Conservation (phyloP, 148 eudicot species). For the Dysphania ambrosioides region DNA sequence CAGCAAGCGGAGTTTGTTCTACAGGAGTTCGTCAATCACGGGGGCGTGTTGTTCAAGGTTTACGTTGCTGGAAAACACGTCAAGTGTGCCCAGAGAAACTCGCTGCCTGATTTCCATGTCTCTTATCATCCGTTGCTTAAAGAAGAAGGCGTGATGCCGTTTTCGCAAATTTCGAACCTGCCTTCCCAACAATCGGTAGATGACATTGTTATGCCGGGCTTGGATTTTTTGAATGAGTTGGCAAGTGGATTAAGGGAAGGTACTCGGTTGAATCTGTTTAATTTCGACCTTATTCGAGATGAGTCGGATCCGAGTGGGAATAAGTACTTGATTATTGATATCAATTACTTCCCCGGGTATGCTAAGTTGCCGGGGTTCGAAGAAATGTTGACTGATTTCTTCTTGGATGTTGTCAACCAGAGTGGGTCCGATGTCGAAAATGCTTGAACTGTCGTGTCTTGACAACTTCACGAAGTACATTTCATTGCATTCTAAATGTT, state of each 20-base stretch:
- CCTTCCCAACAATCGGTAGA: conserved; percentile 21
- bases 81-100: conserved; percentile 50
- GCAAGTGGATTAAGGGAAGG: conserved; percentile 40
- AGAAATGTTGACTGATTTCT: conserved; percentile 55
- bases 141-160: conserved; percentile 30
- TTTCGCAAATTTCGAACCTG: conserved; percentile 57
- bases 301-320: conserved; percentile 14
- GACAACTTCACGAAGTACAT: background rate
- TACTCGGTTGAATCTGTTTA: conserved; percentile 51
- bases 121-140: conserved; percentile 21
- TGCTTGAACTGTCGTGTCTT: background rate
- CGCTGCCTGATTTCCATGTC: conserved; percentile 46
- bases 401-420: conserved; percentile 37
- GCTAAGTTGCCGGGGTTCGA: conserved; percentile 64
- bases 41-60: conserved; percentile 60
- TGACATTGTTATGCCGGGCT: conserved; percentile 40
- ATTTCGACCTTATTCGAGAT: conserved; percentile 73
- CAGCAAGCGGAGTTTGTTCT: conserved; percentile 36
- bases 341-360: conserved; percentile 84
- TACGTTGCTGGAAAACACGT: conserved; percentile 65
- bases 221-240: conserved; percentile 36
- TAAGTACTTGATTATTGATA: conserved; percentile 59
- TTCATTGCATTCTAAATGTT: background rate
- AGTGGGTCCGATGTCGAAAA: background rate
- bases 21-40: conserved; percentile 72